Percentiles rank a stretch among this genome's conserved stretches.
phyloP scores from a whole-genome alignment of 148 eudicot species.

The Pharnaceum exiguum region DNA sequence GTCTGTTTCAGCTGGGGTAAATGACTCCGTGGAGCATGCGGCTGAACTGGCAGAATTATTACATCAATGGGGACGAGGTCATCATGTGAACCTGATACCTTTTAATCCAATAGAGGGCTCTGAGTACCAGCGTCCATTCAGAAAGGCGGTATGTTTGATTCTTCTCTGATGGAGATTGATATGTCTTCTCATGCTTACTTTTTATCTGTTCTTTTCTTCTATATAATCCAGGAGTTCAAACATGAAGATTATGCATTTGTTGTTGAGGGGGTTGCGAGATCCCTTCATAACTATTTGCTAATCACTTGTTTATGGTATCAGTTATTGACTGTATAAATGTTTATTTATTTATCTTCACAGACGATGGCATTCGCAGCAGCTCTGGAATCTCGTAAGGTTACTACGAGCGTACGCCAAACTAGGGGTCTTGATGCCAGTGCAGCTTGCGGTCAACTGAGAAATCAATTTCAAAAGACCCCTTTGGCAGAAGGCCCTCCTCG shows the following conservation, averaged over 20 bases:
- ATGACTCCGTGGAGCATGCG: constrained; percentile 84
- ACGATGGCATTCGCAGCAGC: constrained; percentile 66
- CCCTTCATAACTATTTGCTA: neutral
- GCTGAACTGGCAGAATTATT: constrained; percentile 80
- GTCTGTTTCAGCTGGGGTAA: constrained; percentile 79
- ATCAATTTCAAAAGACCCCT: constrained; percentile 84
- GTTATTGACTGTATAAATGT: neutral
- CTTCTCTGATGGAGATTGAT: constrained; percentile 4
- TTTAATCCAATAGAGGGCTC: constrained; percentile 93
- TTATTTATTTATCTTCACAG: constrained; percentile 23
- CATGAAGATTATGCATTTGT: neutral
- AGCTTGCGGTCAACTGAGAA: constrained; percentile 95
- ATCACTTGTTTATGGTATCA: neutral
- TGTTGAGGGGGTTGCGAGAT: neutral
- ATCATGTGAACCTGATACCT: constrained; percentile 96
- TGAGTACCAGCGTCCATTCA: constrained; percentile 76
- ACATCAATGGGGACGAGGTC: constrained; percentile 87
- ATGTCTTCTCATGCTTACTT: neutral
- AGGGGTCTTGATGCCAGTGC: constrained; percentile 97
- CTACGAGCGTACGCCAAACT: constrained; percentile 85
- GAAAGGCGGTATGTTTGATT: constrained; percentile 56
- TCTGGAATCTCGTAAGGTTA: constrained; percentile 70
- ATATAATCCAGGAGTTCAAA: neutral
- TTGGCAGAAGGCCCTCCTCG: constrained; percentile 32
- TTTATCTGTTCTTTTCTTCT: neutral